Percentiles rank a stretch among this genome's conserved stretches.
Conservation (phyloP, 441 rosid species). For the Brassica hybrid region DNA sequence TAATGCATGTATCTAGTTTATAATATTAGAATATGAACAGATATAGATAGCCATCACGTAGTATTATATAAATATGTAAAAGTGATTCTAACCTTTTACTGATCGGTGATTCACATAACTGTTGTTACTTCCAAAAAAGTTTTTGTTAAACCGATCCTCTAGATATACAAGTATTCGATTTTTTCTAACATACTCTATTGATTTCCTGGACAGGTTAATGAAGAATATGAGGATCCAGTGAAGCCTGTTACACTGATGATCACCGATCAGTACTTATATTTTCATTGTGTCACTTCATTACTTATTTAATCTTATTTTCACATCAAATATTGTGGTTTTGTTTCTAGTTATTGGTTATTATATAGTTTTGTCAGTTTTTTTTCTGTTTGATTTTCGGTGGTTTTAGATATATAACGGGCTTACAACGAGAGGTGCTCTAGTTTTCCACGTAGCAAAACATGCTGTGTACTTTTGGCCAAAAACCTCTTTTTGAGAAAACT, state of each 20-base stretch:
- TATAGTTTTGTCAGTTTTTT: background rate
- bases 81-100: background rate
- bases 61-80: slow-evolving; percentile 4
- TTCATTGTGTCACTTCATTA: background rate
- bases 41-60: background rate
- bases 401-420: background rate
- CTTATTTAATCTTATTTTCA: background rate
- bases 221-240: slow-evolving; percentile 41
- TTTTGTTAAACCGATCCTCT: background rate
- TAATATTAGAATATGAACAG: background rate
- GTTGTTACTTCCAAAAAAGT: background rate
- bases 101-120: slow-evolving; percentile 9
- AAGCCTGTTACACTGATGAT: slow-evolving; percentile 17
- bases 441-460: background rate
- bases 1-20: slow-evolving; percentile 1
- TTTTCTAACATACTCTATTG: background rate
- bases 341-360: background rate
- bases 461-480: background rate
- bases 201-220: slow-evolving; percentile 26
- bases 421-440: background rate
- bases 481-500: background rate
- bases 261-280: background rate
- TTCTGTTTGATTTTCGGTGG: background rate
- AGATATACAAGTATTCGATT: background rate
- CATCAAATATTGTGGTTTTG: background rate